Evolutionary conservation across 179 eudicot genomes (phyloP).

Genomic region (Actinidia polygama): DNA sequence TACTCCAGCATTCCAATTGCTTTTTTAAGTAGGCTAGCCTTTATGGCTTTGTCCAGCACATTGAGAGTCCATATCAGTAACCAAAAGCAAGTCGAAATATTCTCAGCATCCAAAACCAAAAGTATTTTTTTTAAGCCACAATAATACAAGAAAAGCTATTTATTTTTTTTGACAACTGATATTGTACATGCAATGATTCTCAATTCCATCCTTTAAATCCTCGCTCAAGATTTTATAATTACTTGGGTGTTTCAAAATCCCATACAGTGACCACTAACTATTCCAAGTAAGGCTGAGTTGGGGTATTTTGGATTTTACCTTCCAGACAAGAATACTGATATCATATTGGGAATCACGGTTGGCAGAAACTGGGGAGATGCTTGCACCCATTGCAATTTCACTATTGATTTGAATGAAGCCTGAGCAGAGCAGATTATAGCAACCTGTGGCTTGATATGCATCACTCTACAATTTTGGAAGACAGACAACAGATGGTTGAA

Average conservation of each 20-base stretch:
- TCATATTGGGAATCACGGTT: constrained; percentile 85
- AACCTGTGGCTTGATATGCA: constrained; percentile 99
- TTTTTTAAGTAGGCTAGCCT: not conserved
- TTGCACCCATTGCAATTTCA: constrained; percentile 98
- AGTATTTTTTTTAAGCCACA: not conserved
- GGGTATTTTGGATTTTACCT: constrained; percentile 60
- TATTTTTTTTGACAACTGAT: not conserved
- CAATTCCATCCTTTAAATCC: not conserved
- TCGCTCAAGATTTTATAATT: not conserved
- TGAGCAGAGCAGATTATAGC: constrained; percentile 96
- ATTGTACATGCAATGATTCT: constrained; percentile 5
- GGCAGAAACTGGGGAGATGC: constrained; percentile 96
- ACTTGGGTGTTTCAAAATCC: not conserved
- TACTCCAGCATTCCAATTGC: constrained; percentile 4
- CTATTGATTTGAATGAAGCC: constrained; percentile 97
- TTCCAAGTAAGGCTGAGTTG: constrained; percentile 13
- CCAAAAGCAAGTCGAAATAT: constrained; percentile 29
- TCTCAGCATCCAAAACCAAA: constrained; percentile 26
- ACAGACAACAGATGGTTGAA: not conserved
- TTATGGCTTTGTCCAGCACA: not conserved
- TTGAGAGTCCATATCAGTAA: not conserved
- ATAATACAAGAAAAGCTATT: constrained; percentile 8
- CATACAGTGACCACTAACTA: not conserved
- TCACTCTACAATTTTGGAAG: constrained; percentile 65
- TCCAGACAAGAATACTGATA: constrained; percentile 98